Evolutionary conservation across 257 asterid species (phyloP), one percentile per base, ranked within the genome.

Genomic region (Ajuga chamaepitys): DNA sequence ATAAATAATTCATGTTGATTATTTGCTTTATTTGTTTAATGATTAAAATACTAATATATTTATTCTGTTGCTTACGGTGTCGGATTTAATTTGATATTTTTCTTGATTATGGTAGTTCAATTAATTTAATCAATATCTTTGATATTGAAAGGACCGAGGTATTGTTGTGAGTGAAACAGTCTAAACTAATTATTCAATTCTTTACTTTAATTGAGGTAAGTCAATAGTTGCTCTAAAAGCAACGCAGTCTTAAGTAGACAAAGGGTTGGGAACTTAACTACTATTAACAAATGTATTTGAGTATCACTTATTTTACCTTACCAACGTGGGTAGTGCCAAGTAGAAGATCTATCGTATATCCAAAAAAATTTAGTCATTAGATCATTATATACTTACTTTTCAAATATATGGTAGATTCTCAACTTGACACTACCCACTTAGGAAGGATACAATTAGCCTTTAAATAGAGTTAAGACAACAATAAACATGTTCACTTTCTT

Each of bases 191-290:
- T 38, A 73, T 44, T 65, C 69, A 66, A 71, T 60, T 72, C 64
- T 65, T 68, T 71, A 38, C 59, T 74, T 75, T 61, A 75, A 72
- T 75, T 73, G 66, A 70, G 64, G 76, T 58, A 70, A 81, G 86
- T 88, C 91, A 80, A 75, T 60, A 67, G 78, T 70, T 74, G 80
- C 86, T 67, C 83, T 69, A 69, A 85, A 83, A 78, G 81, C 87
- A 53, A 83, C 72, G 78, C 70, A 68, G 44, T 59, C 70, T 30
- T 56, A 52, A 76, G 55, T 66, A 70, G 69, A 46, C 58, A 32
- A 50, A 58, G 32, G 32, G 45, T 44, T 63, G 46, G 11, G 32
- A 9, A 2, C 37, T 62, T 67, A 74, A 74, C 76, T 38, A 63
- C 67, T 73, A 74, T 81, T 63, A 44, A 10, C 12, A 38, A 2